Base-by-base conservation (phyloP, 2,329 filamentous ascomycete genomes). In the Calonectria crousiana region DNA sequence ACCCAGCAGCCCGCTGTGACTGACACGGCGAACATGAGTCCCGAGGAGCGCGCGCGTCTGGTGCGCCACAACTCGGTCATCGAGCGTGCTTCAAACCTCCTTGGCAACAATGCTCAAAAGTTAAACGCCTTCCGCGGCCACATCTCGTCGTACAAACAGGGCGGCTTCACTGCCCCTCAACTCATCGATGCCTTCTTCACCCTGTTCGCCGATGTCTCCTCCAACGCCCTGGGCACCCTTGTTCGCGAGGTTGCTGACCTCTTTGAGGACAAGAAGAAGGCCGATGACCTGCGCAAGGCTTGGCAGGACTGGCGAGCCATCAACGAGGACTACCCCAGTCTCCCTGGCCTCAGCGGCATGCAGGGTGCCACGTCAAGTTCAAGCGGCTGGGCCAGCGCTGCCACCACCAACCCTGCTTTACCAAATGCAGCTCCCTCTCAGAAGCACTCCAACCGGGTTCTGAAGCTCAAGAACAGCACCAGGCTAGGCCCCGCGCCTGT, bases 281-380 rank as follows among this genome's bases (percentile, higher is more conserved):
- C 92, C 1, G 92, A 93, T 67, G 89, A 88, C 0, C 87, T 99
- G 4, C 90, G 95, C 32, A 93, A 93, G 80, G 95, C 96, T 1
- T 98, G 96, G 95, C 95, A 95, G 79, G 95, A 98, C 84, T 98
- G 96, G 95, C 95, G 95, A 60, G 95, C 95, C 47, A 97, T 98
- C 85, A 97, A 98, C 78, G 96, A 98, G 84, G 96, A 98, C 83
- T 98, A 98, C 79, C 96, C 96, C 0, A 95, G 94, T 2, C 88
- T 98, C 0, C 96, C 96, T 1, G 93, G 94, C 0, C 90, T 95
- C 0, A 90, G 91, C 69, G 93, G 93, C 66, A 91, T 93, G 84
- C 89, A 92, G 47, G 92, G 93, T 32, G 89, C 87, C 5, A 90
- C 90, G 0, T 90, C 89, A 0, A 86, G 88, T 11, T 89, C 85